phyloP scores from a whole-genome alignment of 495 filamentous ascomycete species.

The Aspergillus steynii region DNA sequence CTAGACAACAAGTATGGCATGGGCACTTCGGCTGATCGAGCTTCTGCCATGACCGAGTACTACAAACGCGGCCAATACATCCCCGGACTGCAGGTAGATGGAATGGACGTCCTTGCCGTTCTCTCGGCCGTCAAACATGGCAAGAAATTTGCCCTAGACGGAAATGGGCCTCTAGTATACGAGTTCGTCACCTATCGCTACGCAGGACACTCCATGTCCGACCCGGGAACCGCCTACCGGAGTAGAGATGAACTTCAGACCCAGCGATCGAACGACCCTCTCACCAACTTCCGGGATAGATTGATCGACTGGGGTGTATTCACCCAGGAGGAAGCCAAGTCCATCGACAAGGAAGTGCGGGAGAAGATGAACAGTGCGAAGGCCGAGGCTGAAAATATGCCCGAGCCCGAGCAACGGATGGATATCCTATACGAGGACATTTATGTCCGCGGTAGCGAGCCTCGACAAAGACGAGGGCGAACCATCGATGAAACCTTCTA shows the following conservation, averaged over 20 bases:
- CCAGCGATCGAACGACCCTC: constrained; percentile 83
- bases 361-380: constrained; percentile 77
- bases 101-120: constrained; percentile 93
- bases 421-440: constrained; percentile 87
- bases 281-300: constrained; percentile 86
- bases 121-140: constrained; percentile 83
- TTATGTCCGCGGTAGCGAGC: constrained; percentile 85
- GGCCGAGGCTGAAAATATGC: constrained; percentile 76
- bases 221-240: constrained; percentile 91
- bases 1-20: constrained; percentile 97
- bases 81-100: constrained; percentile 90
- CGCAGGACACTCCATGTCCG: constrained; percentile 93
- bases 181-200: constrained; percentile 96
- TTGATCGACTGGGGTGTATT: constrained; percentile 86
- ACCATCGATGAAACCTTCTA: constrained; percentile 25
- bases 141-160: constrained; percentile 69
- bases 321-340: constrained; percentile 84
- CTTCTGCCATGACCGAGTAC: constrained; percentile 88
- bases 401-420: constrained; percentile 65
- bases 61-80: constrained; percentile 98
- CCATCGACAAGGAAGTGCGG: constrained; percentile 82
- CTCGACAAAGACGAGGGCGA: constrained; percentile 33
- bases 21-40: constrained; percentile 86
- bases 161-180: constrained; percentile 82
- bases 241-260: constrained; percentile 92